Evolutionary conservation across 2,329 filamentous ascomycete genomes (phyloP).

Genomic region (Trichoderma pleuroti): DNA sequence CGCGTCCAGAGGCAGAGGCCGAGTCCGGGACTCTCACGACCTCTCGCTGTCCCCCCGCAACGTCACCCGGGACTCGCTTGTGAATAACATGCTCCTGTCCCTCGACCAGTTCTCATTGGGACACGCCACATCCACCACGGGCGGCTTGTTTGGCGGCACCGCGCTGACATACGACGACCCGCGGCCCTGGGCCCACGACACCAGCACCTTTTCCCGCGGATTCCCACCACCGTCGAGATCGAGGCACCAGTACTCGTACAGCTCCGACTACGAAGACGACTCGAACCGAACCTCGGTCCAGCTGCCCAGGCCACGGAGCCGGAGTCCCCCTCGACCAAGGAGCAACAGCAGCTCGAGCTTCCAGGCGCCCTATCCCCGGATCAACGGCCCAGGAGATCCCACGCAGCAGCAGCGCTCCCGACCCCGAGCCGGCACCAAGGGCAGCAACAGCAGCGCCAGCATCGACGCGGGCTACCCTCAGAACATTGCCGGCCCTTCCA

Average conservation of each 20-base stretch:
- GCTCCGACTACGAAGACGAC: slow-evolving; percentile 55
- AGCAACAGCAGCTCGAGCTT: slow-evolving; percentile 81
- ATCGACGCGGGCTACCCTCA: slow-evolving; percentile 58
- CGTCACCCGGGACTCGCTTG: slow-evolving; percentile 82
- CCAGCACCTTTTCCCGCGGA: slow-evolving; percentile 19
- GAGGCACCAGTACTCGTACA: slow-evolving; percentile 51
- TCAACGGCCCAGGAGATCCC: slow-evolving; percentile 59
- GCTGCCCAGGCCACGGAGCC: slow-evolving; percentile 32
- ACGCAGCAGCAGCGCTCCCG: slow-evolving; percentile 41
- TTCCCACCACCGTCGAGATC: slow-evolving; percentile 6
- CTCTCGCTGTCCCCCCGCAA: slow-evolving; percentile 73
- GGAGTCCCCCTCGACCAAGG: slow-evolving; percentile 44
- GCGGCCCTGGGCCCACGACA: slow-evolving; percentile 21
- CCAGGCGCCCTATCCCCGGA: slow-evolving; percentile 54
- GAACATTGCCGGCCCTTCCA: slow-evolving; percentile 55
- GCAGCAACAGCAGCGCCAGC: slow-evolving; percentile 66
- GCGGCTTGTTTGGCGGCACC: slow-evolving; percentile 16
- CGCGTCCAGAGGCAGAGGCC: slow-evolving; percentile 22
- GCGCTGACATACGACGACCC: slow-evolving; percentile 27
- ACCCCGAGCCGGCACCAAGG: slow-evolving; percentile 64
- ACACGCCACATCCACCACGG: slow-evolving; percentile 30
- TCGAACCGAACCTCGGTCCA: slow-evolving; percentile 51
- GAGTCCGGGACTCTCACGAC: slow-evolving; percentile 70
- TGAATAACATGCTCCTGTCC: slow-evolving; percentile 92
- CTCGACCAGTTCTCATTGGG: slow-evolving; percentile 75